A percentile compares a stretch with the other conserved stretches of the same genome.
Conservation (phyloP, 2,329 filamentous ascomycete genomes). For the Colletotrichum sp. region DNA sequence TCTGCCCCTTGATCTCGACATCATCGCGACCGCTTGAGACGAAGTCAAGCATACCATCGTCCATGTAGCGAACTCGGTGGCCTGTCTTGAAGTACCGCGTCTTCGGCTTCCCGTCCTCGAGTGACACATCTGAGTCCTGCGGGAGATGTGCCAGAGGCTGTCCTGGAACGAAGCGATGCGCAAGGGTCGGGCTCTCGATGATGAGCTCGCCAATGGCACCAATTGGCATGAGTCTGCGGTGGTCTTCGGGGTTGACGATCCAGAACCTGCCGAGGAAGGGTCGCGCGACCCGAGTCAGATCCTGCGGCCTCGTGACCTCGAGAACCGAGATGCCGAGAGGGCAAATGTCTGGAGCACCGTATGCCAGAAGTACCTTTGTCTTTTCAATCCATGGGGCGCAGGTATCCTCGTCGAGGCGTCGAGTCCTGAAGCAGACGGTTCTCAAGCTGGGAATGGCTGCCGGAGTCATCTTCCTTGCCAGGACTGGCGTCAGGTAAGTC, state of each 20-base stretch:
- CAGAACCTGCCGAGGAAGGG: slow-evolving; percentile 56
- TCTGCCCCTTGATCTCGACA: slow-evolving; percentile 40
- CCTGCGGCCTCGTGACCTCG: slow-evolving; percentile 40
- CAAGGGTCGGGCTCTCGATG: slow-evolving; percentile 60
- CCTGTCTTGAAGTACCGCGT: slow-evolving; percentile 54
- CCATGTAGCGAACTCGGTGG: slow-evolving; percentile 53
- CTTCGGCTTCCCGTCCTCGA: slow-evolving; percentile 29
- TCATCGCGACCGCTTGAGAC: slow-evolving; percentile 49
- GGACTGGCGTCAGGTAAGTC: slow-evolving; percentile 62
- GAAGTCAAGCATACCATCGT: slow-evolving; percentile 54
- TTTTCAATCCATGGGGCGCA: slow-evolving; percentile 51
- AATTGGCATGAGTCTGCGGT: slow-evolving; percentile 54
- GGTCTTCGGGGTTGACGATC: slow-evolving; percentile 58
- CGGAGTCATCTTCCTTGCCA: slow-evolving; percentile 53
- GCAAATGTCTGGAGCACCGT: slow-evolving; percentile 56
- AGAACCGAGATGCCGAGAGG: slow-evolving; percentile 56
- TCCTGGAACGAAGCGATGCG: slow-evolving; percentile 39
- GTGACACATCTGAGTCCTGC: slow-evolving; percentile 21
- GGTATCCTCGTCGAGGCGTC: slow-evolving; percentile 54
- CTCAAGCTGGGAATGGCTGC: slow-evolving; percentile 39
- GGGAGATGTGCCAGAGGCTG: slow-evolving; percentile 29
- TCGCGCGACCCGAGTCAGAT: slow-evolving; percentile 47
- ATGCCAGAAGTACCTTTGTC: slow-evolving; percentile 53
- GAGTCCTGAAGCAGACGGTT: slow-evolving; percentile 52
- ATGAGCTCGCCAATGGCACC: slow-evolving; percentile 64